Conservation (phyloP, 352 stramenopile genomes). For the Globisporangium emineosum region DNA sequence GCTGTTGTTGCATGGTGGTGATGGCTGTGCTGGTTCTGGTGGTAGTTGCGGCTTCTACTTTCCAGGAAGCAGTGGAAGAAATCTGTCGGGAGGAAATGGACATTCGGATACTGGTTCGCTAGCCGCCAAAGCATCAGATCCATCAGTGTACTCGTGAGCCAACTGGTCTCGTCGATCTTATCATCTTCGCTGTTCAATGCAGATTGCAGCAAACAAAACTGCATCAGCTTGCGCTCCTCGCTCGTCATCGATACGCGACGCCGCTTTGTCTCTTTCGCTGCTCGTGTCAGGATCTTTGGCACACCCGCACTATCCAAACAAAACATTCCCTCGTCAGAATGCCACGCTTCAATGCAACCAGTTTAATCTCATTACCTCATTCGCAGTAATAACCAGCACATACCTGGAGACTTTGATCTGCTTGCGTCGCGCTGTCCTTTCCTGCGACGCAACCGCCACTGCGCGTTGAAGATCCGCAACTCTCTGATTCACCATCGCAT, state of each 20-base stretch:
- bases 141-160: constrained; percentile 83
- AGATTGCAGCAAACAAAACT: constrained; percentile 38
- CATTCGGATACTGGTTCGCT: constrained; percentile 57
- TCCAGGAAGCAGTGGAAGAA: constrained; percentile 76
- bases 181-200: constrained; percentile 56
- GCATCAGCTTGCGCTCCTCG: constrained; percentile 18
- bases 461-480: neutral
- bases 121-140: constrained; percentile 84
- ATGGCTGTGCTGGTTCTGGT: constrained; percentile 5
- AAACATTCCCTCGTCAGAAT: neutral
- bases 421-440: neutral
- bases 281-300: constrained; percentile 6
- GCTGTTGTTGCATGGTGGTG: neutral
- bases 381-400: too few relatives aligned
- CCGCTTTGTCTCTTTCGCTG: constrained; percentile 4
- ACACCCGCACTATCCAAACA: constrained; percentile 10
- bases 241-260: constrained; percentile 11
- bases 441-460: neutral
- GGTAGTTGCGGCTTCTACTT: constrained; percentile 13
- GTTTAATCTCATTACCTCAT: too few relatives aligned
- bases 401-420: constrained; percentile 5
- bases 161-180: constrained; percentile 70
- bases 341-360: neutral
- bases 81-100: constrained; percentile 84
- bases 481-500: neutral